Conservation (phyloP, 345 rosid species). For the Populus simonii region DNA sequence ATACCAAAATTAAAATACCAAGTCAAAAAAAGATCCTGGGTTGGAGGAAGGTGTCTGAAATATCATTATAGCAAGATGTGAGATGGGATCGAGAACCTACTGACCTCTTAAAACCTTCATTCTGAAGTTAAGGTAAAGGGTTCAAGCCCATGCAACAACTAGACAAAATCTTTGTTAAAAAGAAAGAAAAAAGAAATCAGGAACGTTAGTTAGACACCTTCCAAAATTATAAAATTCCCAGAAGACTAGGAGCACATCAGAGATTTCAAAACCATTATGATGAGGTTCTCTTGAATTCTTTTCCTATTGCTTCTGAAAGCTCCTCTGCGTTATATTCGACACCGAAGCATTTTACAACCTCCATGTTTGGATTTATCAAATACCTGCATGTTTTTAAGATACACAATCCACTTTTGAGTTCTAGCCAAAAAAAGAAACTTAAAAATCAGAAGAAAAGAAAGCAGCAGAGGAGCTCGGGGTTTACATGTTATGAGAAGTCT, state of each 20-base stretch:
- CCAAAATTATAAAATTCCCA: neutral
- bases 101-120: neutral
- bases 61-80: too few relatives aligned
- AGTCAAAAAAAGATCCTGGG: too few relatives aligned
- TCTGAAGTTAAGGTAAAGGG: neutral
- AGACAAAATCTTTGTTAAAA: neutral
- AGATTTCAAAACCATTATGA: neutral
- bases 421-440: neutral
- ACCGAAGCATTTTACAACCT: conserved; percentile 74
- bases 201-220: neutral
- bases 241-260: neutral
- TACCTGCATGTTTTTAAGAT: conserved; percentile 45
- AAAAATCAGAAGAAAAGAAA: neutral
- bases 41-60: too few relatives aligned
- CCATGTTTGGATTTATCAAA: conserved; percentile 77
- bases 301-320: conserved; percentile 51
- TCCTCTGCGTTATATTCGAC: conserved; percentile 64
- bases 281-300: conserved; percentile 41
- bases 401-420: neutral
- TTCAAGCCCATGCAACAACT: neutral
- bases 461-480: neutral
- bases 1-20: too few relatives aligned
- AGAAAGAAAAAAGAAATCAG: neutral
- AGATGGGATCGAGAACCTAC: neutral
- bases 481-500: conserved; percentile 79